Evolutionary conservation across 192 early-diverging fungal species (phyloP).

Genomic region (Linnemannia schmuckeri): DNA sequence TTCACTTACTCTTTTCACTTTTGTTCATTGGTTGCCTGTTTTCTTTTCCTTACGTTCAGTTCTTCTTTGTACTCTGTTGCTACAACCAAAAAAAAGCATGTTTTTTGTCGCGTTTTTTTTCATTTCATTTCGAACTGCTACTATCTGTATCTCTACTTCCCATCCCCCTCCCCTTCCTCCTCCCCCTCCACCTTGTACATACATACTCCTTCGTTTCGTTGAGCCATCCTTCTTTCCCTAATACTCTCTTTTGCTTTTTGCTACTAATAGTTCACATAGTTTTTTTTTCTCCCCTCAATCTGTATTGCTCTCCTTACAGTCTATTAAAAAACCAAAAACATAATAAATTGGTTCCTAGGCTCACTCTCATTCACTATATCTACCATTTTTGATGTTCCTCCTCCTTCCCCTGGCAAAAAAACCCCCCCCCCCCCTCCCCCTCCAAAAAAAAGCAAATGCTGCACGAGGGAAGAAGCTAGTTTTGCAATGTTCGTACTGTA

Average conservation of each 20-base stretch:
- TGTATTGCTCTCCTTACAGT: not conserved
- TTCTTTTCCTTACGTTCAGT: not conserved
- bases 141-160: not conserved
- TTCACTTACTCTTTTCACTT: no score
- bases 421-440: no score
- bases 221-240: not conserved
- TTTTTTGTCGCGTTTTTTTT: not conserved
- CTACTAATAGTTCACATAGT: not conserved
- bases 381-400: not conserved
- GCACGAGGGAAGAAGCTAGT: not conserved
- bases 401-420: not conserved
- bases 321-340: slow-evolving; percentile 2
- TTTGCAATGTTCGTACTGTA: not conserved
- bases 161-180: not conserved
- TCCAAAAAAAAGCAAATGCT: not conserved
- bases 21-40: not conserved
- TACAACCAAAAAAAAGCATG: not conserved
- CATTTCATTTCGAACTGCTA: not conserved
- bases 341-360: slow-evolving; percentile 2
- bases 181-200: not conserved
- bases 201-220: not conserved
- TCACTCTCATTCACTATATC: not conserved
- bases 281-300: not conserved
- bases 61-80: not conserved
- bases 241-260: not conserved